Percentiles rank a stretch among this genome's conserved stretches.
Conservation (phyloP, 306 rosid genomes). For the Cucurbita pepo region DNA sequence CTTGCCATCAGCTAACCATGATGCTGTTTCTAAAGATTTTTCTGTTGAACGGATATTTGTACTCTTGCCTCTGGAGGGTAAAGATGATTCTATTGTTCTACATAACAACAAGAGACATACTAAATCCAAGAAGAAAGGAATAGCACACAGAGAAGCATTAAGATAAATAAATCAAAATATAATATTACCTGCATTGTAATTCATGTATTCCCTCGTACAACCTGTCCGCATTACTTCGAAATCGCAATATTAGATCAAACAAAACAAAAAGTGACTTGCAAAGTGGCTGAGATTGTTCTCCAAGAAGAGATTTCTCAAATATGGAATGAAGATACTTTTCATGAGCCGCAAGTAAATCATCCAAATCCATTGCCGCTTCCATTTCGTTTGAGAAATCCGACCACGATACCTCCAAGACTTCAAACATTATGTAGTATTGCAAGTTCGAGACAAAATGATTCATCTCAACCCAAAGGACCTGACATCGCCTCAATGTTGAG, state of each 20-base stretch:
- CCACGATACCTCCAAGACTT: constrained; percentile 95
- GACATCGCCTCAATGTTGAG: constrained; percentile 86
- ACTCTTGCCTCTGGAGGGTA: constrained; percentile 41
- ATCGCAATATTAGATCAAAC: constrained; percentile 78
- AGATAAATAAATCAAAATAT: constrained; percentile 1
- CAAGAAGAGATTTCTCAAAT: constrained; percentile 85
- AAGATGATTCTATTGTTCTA: constrained; percentile 57
- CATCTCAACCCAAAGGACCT: constrained; percentile 94
- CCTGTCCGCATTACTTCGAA: constrained; percentile 73
- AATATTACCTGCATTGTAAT: constrained; percentile 73
- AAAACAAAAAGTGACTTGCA: constrained; percentile 67
- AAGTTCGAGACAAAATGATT: constrained; percentile 92
- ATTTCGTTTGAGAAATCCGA: constrained; percentile 64
- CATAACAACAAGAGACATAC: constrained; percentile 10
- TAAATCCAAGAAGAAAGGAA: not conserved
- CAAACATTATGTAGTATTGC: constrained; percentile 94
- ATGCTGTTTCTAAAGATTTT: constrained; percentile 35
- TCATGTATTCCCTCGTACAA: constrained; percentile 82
- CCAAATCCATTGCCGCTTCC: constrained; percentile 91
- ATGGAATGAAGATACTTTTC: constrained; percentile 81
- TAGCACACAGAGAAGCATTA: not conserved
- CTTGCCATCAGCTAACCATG: constrained; percentile 82
- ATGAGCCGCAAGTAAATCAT: constrained; percentile 86
- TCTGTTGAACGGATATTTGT: constrained; percentile 29
- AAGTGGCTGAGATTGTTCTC: constrained; percentile 76